Conservation (phyloP, 192 early-diverging fungal genomes). For the Mortierella hygrophila region DNA sequence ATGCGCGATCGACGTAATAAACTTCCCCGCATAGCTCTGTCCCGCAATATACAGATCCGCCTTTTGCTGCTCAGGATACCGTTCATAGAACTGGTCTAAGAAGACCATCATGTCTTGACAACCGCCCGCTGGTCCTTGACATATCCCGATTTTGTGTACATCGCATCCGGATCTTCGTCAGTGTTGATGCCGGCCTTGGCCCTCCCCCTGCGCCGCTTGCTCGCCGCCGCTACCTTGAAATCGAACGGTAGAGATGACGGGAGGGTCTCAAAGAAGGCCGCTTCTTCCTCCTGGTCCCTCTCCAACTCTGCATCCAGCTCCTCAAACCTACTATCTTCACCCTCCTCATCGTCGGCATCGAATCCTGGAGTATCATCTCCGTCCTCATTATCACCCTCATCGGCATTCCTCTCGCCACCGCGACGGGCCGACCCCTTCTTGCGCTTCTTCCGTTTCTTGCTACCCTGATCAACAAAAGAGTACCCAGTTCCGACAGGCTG, state of each 20-base stretch:
- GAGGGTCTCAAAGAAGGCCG: conserved; percentile 3
- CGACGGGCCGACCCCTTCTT: background rate
- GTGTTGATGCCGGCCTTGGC: conserved; percentile 10
- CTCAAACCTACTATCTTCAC: conserved; percentile 40
- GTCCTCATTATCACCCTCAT: background rate
- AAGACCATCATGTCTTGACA: conserved; percentile 73
- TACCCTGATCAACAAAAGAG: conserved; percentile 18
- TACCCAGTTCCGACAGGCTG: conserved; percentile 80
- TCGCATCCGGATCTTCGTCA: background rate
- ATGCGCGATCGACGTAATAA: conserved; percentile 73
- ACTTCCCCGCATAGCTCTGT: conserved; percentile 74
- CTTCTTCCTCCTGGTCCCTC: conserved; percentile 1
- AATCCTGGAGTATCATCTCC: background rate
- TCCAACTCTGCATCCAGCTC: conserved; percentile 15
- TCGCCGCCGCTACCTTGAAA: background rate
- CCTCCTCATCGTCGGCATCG: background rate
- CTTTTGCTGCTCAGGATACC: conserved; percentile 67
- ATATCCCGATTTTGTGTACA: conserved; percentile 65
- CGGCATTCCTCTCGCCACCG: background rate
- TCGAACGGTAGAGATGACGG: background rate
- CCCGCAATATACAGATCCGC: conserved; percentile 74
- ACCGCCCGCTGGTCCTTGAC: conserved; percentile 73
- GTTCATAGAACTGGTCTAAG: conserved; percentile 73
- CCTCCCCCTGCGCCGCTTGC: background rate
- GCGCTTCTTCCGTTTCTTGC: conserved; percentile 38